phyloP scores from a whole-genome alignment of 768 basidiomycete genomes.

The Terana coerulea region DNA sequence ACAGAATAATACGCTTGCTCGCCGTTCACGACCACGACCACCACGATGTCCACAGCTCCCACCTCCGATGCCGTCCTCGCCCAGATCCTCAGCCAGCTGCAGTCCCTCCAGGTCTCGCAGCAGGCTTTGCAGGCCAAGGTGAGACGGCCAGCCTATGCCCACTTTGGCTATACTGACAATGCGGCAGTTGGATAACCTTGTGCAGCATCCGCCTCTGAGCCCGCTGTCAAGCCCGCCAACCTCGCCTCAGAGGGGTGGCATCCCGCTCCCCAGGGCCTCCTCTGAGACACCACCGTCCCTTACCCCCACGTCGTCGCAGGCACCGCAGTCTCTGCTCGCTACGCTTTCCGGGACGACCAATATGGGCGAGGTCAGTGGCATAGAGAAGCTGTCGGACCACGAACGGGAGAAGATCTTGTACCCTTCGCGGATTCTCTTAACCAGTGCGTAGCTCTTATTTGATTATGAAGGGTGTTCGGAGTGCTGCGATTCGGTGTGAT shows the following conservation, averaged over 20 bases:
- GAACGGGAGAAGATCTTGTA: conserved; percentile 76
- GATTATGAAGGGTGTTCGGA: too few species aligned
- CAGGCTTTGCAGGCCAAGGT: conserved; percentile 81
- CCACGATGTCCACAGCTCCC: conserved; percentile 12
- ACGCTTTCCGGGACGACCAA: conserved; percentile 9
- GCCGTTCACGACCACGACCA: not conserved
- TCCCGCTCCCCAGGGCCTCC: conserved; percentile 12
- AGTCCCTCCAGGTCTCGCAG: conserved; percentile 68
- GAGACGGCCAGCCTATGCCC: conserved; percentile 9
- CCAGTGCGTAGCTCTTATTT: conserved; percentile 48
- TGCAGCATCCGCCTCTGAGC: conserved; percentile 3
- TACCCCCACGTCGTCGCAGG: conserved; percentile 8
- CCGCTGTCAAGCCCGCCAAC: conserved; percentile 7
- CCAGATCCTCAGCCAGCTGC: conserved; percentile 71
- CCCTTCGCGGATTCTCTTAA: conserved; percentile 77
- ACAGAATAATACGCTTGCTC: too few species aligned
- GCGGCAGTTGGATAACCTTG: conserved; percentile 3
- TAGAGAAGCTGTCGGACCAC: conserved; percentile 38
- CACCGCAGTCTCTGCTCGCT: conserved; percentile 9
- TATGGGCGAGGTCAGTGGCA: not conserved
- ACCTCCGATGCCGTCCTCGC: conserved; percentile 53
- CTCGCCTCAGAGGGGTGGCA: conserved; percentile 8
- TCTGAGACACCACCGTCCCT: conserved; percentile 11
- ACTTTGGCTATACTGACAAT: not conserved
- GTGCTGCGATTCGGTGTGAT: too few species aligned